Conservation (phyloP, 441 rosid genomes). For the Syzygium malaccense region DNA sequence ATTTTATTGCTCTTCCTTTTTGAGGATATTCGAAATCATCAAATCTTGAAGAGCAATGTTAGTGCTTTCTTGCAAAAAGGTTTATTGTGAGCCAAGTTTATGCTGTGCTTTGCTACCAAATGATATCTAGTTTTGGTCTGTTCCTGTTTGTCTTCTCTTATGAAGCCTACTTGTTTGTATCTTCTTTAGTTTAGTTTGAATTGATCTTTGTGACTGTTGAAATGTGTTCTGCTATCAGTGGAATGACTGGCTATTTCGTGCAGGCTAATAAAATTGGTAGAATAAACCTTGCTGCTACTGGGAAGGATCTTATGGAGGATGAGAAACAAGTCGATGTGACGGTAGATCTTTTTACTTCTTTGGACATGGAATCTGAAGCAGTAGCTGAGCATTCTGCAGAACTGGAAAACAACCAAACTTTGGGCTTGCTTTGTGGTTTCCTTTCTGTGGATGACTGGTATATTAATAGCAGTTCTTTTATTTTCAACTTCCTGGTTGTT, state of each 20-base stretch:
- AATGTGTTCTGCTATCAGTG: neutral
- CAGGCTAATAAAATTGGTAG: conserved; percentile 99
- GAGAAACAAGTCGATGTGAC: conserved; percentile 98
- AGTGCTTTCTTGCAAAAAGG: neutral
- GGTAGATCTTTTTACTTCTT: conserved; percentile 83
- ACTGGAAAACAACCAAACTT: conserved; percentile 82
- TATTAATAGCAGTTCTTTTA: conserved; percentile 5
- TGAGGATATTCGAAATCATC: neutral
- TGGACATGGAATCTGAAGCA: conserved; percentile 96
- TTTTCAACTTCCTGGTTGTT: neutral
- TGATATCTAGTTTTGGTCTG: neutral
- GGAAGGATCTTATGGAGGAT: conserved; percentile 99
- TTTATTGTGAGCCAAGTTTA: neutral
- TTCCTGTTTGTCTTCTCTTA: neutral
- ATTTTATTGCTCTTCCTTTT: neutral
- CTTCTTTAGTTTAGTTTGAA: neutral
- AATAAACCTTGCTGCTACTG: conserved; percentile 99
- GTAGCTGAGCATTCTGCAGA: conserved; percentile 70
- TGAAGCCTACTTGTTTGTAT: neutral
- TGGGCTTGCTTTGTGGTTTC: conserved; percentile 96
- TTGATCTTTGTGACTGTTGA: neutral
- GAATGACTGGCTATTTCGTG: conserved; percentile 5
- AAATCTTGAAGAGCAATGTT: neutral
- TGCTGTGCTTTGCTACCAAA: neutral
- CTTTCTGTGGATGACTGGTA: conserved; percentile 98